Conservation (phyloP, 2,329 filamentous ascomycete genomes). For the Pestalotiopsis sp. region DNA sequence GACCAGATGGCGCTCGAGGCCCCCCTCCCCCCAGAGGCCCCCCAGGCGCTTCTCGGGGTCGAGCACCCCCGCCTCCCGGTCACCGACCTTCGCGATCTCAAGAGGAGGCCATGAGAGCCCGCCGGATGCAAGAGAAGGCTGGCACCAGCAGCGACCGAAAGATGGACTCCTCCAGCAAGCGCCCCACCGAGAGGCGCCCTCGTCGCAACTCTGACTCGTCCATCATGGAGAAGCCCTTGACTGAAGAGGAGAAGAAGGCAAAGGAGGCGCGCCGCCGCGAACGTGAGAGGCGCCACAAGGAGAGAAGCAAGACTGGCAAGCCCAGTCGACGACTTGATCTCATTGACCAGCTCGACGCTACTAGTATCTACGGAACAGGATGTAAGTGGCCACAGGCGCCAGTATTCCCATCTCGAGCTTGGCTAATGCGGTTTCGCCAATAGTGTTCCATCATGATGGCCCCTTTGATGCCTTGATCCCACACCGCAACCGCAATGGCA, state of each 20-base stretch:
- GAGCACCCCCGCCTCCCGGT: conserved; percentile 40
- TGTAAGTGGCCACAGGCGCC: conserved; percentile 57
- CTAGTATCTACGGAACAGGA: conserved; percentile 91
- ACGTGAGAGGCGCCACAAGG: conserved; percentile 51
- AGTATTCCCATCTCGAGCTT: conserved; percentile 11
- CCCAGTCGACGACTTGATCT: conserved; percentile 71
- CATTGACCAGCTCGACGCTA: conserved; percentile 96
- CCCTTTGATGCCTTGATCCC: conserved; percentile 97
- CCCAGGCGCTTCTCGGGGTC: conserved; percentile 42
- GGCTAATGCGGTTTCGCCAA: conserved; percentile 11
- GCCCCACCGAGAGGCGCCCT: conserved; percentile 49
- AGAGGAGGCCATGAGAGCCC: conserved; percentile 63
- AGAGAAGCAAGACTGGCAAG: conserved; percentile 44
- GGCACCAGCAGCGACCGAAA: conserved; percentile 34
- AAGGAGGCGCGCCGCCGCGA: conserved; percentile 55
- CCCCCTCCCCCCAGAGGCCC: conserved; percentile 41
- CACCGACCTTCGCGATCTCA: conserved; percentile 69
- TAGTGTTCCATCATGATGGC: conserved; percentile 96
- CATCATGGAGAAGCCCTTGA: conserved; percentile 61
- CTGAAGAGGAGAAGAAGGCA: conserved; percentile 60
- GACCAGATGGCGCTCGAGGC: conserved; percentile 30
- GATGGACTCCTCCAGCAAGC: conserved; percentile 41
- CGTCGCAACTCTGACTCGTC: conserved; percentile 84
- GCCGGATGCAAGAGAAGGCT: conserved; percentile 38
- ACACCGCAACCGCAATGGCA: conserved; percentile 84